Evolutionary conservation across 768 basidiomycete species (phyloP).

Genomic region (Cystobasidium onofrii): DNA sequence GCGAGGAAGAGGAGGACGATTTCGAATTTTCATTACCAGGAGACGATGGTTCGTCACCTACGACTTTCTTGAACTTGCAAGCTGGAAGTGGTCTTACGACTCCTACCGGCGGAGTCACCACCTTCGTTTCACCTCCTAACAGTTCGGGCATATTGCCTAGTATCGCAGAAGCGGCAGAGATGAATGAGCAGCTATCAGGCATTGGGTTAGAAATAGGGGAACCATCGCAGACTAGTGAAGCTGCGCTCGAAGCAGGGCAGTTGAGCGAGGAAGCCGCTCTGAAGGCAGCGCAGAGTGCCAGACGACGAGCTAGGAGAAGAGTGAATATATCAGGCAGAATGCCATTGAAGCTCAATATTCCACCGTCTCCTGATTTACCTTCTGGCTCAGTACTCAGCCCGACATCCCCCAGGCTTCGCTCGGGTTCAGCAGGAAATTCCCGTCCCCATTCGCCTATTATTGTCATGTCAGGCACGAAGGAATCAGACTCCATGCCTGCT

Average conservation of each 20-base stretch:
- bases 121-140: slow-evolving; percentile 1
- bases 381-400: background rate
- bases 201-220: background rate
- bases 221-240: background rate
- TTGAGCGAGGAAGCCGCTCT: slow-evolving; percentile 10
- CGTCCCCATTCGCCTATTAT: background rate
- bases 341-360: slow-evolving; percentile 15
- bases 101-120: background rate
- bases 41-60: background rate
- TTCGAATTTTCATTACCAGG: slow-evolving; percentile 22
- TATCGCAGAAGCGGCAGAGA: slow-evolving; percentile 26
- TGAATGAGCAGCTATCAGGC: slow-evolving; percentile 2
- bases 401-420: background rate
- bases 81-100: background rate
- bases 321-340: slow-evolving; percentile 29
- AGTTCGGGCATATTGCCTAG: background rate
- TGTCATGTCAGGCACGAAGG: background rate
- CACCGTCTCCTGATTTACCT: slow-evolving; percentile 8
- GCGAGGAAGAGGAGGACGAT: slow-evolving; percentile 27
- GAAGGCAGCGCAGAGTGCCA: slow-evolving; percentile 16
- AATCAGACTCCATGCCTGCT: background rate
- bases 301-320: slow-evolving; percentile 15
- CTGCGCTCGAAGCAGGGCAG: background rate
- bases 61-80: background rate
- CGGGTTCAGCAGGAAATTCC: background rate